A percentile compares a stretch with the other conserved stretches of the same genome.
Evolutionary conservation across 1,284 basidiomycete genomes (phyloP).

Genomic region (Volvariella surrecta): DNA sequence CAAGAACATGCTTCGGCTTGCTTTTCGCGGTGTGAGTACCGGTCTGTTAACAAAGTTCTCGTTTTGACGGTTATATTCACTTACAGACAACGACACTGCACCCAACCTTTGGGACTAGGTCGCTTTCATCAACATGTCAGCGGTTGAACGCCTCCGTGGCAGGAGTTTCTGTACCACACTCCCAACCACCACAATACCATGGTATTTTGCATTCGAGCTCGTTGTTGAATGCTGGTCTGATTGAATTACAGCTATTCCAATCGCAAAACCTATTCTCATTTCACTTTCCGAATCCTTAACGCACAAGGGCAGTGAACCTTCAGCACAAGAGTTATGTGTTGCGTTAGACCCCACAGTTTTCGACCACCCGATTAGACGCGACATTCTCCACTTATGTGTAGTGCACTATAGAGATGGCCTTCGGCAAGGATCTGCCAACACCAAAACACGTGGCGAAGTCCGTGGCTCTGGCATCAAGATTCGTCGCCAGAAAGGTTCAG

Average conservation of each 20-base stretch:
- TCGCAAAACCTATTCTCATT: constrained; percentile 46
- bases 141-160: too few relatives aligned
- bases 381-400: constrained; percentile 91
- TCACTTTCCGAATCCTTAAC: constrained; percentile 50
- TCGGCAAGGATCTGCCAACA: constrained; percentile 85
- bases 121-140: too few relatives aligned
- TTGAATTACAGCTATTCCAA: constrained; percentile 26
- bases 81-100: too few relatives aligned
- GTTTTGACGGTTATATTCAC: too few relatives aligned
- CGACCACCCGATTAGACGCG: constrained; percentile 77
- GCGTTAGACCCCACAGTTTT: constrained; percentile 82
- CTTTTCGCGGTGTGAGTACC: not conserved
- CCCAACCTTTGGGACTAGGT: too few relatives aligned
- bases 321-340: constrained; percentile 45
- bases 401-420: constrained; percentile 85
- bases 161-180: too few relatives aligned
- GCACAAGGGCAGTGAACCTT: constrained; percentile 27
- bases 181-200: too few relatives aligned
- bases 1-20: not conserved
- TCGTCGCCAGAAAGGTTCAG: constrained; percentile 87
- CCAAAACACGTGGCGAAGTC: constrained; percentile 89
- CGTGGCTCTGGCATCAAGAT: constrained; percentile 85
- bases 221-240: too few relatives aligned
- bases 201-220: too few relatives aligned
- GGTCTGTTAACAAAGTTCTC: not conserved